A percentile compares a stretch with the other conserved stretches of the same genome.
Evolutionary conservation across 2,329 filamentous ascomycete species (phyloP).

Genomic region (Lizonia empirigonia): DNA sequence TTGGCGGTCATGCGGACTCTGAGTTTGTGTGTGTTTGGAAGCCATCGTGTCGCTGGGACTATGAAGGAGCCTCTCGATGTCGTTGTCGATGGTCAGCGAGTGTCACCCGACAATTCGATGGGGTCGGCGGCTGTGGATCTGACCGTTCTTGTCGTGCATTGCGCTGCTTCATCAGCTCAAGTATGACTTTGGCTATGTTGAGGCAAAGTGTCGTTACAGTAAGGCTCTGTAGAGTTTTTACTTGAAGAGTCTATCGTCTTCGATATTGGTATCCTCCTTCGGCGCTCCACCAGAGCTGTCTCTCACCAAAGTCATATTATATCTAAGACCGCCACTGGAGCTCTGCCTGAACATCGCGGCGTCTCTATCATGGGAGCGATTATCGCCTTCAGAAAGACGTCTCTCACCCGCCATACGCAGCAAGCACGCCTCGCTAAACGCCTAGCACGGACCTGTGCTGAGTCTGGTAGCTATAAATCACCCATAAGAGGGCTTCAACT

Average conservation of each 20-base stretch:
- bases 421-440: neutral
- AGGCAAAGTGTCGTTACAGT: neutral
- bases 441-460: constrained; percentile 4
- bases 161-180: too few relatives aligned
- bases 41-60: too few relatives aligned
- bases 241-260: too few relatives aligned
- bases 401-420: constrained; percentile 14
- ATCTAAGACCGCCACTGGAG: neutral
- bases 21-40: too few relatives aligned
- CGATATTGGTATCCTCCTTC: neutral
- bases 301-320: constrained; percentile 1
- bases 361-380: neutral
- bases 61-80: too few relatives aligned
- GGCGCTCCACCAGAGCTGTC: neutral
- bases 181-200: neutral
- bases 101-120: neutral
- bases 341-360: neutral
- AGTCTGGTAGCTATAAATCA: constrained; percentile 22
- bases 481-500: constrained; percentile 6
- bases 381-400: neutral
- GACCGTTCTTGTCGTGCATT: neutral
- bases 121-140: neutral
- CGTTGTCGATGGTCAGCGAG: too few relatives aligned
- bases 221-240: too few relatives aligned
- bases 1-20: too few relatives aligned